Evolutionary conservation across 78 protist genomes (phyloP), one percentile per base, ranked within the genome.

Genomic region (Emiliania huxleyi): DNA sequence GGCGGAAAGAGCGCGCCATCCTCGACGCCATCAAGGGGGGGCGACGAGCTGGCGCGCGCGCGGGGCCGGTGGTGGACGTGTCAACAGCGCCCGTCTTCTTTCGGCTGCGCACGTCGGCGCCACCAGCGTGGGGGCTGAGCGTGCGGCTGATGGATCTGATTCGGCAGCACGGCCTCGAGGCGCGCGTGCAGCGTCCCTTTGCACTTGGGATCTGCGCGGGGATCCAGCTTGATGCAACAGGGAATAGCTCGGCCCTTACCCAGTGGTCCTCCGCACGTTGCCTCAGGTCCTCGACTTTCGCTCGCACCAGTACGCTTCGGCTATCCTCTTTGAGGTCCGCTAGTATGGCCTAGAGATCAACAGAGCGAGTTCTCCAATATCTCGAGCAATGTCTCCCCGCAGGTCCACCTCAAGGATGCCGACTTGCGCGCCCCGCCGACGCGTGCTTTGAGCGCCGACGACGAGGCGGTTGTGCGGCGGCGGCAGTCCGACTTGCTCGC

Each of bases 241-340:
- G n/a, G n/a, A n/a, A n/a, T n/a, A n/a, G n/a, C n/a, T n/a, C n/a
- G n/a, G n/a, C n/a, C n/a, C n/a, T n/a, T n/a, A n/a, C n/a, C n/a
- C n/a, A n/a, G n/a, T n/a, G n/a, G n/a, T n/a, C n/a, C n/a, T n/a
- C n/a, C n/a, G n/a, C n/a, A n/a, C n/a, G n/a, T n/a, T n/a, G n/a
- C n/a, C n/a, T n/a, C n/a, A n/a, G 40, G 42, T 71, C 81, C 81
- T 71, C 42, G 81, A 71, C 81, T 71, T 71, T 40, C 81, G 81
- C 81, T 71, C 81, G 81, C 81, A 71, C n/a, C 37, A 15, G 29
- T 52, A 71, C 81, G 42, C 2, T 40, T 35, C 4, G 43, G 19
- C 2, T 12, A 40, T 71, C 1, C 5, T 35, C 81, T 19, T 19
- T 0, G 81, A 71, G n/a, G n/a, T n/a, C n/a, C n/a, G n/a, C n/a